Evolutionary conservation across 352 stramenopile species (phyloP).

Genomic region (Thalassiosira hispida): DNA sequence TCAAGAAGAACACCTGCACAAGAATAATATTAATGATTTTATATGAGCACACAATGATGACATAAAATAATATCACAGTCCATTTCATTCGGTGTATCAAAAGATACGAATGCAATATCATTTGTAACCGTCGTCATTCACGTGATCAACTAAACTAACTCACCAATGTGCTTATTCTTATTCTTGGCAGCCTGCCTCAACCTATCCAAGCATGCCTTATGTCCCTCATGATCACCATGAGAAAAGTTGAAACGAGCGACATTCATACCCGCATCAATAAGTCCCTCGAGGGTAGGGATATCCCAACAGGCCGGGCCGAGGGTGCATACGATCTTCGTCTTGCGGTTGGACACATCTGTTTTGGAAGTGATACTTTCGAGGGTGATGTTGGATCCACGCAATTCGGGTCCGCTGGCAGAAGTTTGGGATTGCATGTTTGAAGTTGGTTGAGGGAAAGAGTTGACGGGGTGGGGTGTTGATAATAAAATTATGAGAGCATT

Average conservation of each 20-base stretch:
- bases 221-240: conserved; percentile 94
- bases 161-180: conserved; percentile 80
- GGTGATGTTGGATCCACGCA: conserved; percentile 76
- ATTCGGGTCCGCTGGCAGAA: conserved; percentile 45
- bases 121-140: too few relatives aligned
- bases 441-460: neutral
- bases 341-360: conserved; percentile 77
- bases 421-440: conserved; percentile 54
- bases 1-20: conserved; percentile 95
- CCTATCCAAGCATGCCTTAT: conserved; percentile 84
- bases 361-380: conserved; percentile 61
- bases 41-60: neutral
- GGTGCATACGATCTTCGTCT: conserved; percentile 99
- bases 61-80: neutral
- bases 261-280: conserved; percentile 93
- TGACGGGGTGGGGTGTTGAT: neutral
- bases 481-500: conserved; percentile 9
- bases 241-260: conserved; percentile 98
- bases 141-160: conserved; percentile 76
- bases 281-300: conserved; percentile 90
- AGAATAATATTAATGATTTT: too few relatives aligned
- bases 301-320: conserved; percentile 97
- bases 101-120: neutral
- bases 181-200: conserved; percentile 80
- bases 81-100: neutral